These are phyloP conservation scores for Chlorociboria aeruginascens DNA, from an alignment of 495 filamentous ascomycete genomes.

Conservation along the genomic window DNA sequence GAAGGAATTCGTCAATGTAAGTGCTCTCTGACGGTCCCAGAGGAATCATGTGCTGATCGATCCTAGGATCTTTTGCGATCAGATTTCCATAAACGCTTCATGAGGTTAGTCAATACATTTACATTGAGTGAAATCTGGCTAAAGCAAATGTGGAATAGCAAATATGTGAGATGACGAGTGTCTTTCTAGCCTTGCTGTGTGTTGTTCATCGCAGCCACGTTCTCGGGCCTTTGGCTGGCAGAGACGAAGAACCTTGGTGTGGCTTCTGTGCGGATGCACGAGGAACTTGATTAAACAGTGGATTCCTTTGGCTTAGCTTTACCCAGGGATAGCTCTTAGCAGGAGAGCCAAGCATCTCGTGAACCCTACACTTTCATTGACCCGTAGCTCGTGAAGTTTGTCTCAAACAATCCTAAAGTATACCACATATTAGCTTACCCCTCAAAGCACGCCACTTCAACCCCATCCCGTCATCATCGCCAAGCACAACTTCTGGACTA, in stretches of 20 bases:
- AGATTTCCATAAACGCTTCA: constrained; percentile 96
- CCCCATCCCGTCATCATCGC: no score
- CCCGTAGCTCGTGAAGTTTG: no score
- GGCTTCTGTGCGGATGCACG: no score
- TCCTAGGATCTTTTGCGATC: constrained; percentile 78
- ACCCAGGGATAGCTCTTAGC: no score
- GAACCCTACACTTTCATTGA: no score
- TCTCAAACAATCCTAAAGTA: no score
- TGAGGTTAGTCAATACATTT: constrained; percentile 45
- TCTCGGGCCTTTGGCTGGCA: neutral
- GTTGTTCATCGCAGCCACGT: neutral
- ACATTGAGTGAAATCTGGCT: constrained; percentile 14
- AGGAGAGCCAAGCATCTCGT: no score
- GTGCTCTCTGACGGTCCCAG: constrained; percentile 15
- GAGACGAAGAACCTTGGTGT: neutral
- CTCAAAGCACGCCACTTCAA: no score
- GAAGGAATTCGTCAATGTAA: constrained; percentile 93
- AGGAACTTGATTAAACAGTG: no score
- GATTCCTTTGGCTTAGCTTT: no score
- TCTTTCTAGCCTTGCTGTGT: neutral
- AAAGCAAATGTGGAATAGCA: constrained; percentile 35
- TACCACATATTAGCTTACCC: no score
- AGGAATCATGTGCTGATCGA: constrained; percentile 1
- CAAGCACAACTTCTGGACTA: no score
- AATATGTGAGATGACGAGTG: constrained; percentile 48